Evolutionary conservation across 768 basidiomycete species (phyloP), one percentile per base, ranked within the genome.

Genomic region (Boletus insuetus): DNA sequence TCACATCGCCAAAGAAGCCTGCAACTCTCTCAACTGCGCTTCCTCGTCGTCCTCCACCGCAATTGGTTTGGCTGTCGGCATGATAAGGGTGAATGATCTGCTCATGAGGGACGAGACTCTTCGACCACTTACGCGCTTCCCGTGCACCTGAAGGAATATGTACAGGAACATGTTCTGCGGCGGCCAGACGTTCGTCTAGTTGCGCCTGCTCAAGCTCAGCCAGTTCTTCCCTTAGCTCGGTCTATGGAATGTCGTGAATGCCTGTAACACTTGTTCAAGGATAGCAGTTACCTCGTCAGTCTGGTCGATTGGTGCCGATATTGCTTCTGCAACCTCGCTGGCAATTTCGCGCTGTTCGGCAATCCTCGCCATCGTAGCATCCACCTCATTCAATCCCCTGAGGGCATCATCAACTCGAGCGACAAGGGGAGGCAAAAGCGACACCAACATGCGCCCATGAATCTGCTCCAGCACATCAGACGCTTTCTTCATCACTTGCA

Each of bases 401-500:
- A 29, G 58, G 16, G 1, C 4, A n/a, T 22, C 43, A 45, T 65
- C 51, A 59, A 40, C 16, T 5, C 16, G 29, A 43, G 34, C 7
- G n/a, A 35, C 11, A n/a, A 45, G 53, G 20, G 39, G 55, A 31
- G 19, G 12, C n/a, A 13, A 53, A 54, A 29, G 50, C 24, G 35
- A 46, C 26, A 86, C 94, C 69, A 58, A 97, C 95, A 97, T 79
- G 66, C 85, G 85, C 43, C 86, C 86, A 63, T 98, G 96, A 51
- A 98, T 97, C 46, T 83, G 80, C 73, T 87, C 88, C 71, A 98
- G 82, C 26, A 89, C 97, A 57, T 87, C 85, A 0, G 94, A 82
- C 37, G 91, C 96, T 72, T 90, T 89, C 88, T 94, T 97, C 91
- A 99, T 97, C 26, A 91, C 94, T 20, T 83, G 78, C 90, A 99